phyloP scores from a whole-genome alignment of 2,329 filamentous ascomycete species.

The Apiospora aurea region DNA sequence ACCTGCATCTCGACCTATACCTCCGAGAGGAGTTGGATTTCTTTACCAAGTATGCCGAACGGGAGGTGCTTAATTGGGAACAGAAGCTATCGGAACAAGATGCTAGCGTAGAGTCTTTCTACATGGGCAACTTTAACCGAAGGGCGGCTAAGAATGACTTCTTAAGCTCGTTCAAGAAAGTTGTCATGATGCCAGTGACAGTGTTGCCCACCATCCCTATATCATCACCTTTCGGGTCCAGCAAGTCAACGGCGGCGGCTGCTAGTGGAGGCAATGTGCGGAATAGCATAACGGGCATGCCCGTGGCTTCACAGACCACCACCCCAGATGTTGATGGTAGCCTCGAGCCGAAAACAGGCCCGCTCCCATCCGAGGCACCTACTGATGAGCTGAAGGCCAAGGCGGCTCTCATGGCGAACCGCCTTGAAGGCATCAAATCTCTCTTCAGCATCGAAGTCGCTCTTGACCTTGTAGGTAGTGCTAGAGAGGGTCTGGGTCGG shows the following conservation, averaged over 20 bases:
- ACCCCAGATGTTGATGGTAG: conserved; percentile 52
- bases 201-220: conserved; percentile 76
- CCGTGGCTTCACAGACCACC: conserved; percentile 55
- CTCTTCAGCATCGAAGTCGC: conserved; percentile 97
- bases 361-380: conserved; percentile 71
- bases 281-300: conserved; percentile 37
- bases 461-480: conserved; percentile 84
- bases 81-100: conserved; percentile 91
- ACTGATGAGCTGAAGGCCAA: conserved; percentile 94
- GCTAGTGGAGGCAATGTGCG: conserved; percentile 41
- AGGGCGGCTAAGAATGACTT: conserved; percentile 98
- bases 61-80: conserved; percentile 85
- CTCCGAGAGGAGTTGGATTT: conserved; percentile 88
- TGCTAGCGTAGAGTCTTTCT: conserved; percentile 88
- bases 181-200: conserved; percentile 98
- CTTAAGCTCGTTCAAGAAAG: conserved; percentile 94
- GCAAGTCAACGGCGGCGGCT: conserved; percentile 45
- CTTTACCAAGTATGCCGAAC: conserved; percentile 79
- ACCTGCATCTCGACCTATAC: conserved; percentile 93
- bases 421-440: conserved; percentile 91
- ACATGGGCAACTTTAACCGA: conserved; percentile 93
- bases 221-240: conserved; percentile 62
- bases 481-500: conserved; percentile 86
- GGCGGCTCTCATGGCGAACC: conserved; percentile 95
- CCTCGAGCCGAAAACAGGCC: conserved; percentile 49